Conservation (phyloP, 2,329 filamentous ascomycete genomes). For the Fusarium verrucosum region DNA sequence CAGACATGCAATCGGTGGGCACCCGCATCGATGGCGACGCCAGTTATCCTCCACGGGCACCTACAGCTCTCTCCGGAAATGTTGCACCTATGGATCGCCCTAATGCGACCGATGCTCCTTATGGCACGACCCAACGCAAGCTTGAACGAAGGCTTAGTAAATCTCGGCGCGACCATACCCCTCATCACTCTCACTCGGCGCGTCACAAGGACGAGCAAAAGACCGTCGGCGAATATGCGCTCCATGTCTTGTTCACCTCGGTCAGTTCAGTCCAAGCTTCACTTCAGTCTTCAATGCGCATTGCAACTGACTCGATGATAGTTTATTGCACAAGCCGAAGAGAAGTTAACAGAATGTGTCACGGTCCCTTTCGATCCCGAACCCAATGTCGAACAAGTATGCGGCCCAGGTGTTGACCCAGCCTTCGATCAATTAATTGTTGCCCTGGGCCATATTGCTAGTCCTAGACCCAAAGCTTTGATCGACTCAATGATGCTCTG, state of each 20-base stretch:
- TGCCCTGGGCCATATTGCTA: constrained; percentile 92
- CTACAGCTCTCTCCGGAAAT: constrained; percentile 59
- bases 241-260: constrained; percentile 95
- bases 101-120: constrained; percentile 56
- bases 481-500: constrained; percentile 99
- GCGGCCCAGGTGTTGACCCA: constrained; percentile 86
- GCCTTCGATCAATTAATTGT: constrained; percentile 94
- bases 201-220: constrained; percentile 80
- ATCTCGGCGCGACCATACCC: constrained; percentile 74
- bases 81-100: constrained; percentile 55
- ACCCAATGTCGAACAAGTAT: constrained; percentile 86
- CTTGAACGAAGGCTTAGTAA: constrained; percentile 72
- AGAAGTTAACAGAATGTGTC: constrained; percentile 91
- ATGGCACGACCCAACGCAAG: constrained; percentile 60
- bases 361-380: constrained; percentile 81
- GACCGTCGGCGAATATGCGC: constrained; percentile 96
- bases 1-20: constrained; percentile 59
- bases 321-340: constrained; percentile 96
- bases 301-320: constrained; percentile 47
- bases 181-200: constrained; percentile 80
- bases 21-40: constrained; percentile 58
- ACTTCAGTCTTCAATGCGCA: not conserved
- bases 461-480: constrained; percentile 90
- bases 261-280: constrained; percentile 64
- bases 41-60: constrained; percentile 53